Conservation (phyloP, 2,329 filamentous ascomycete genomes). For the Fonsecaea monophora region DNA sequence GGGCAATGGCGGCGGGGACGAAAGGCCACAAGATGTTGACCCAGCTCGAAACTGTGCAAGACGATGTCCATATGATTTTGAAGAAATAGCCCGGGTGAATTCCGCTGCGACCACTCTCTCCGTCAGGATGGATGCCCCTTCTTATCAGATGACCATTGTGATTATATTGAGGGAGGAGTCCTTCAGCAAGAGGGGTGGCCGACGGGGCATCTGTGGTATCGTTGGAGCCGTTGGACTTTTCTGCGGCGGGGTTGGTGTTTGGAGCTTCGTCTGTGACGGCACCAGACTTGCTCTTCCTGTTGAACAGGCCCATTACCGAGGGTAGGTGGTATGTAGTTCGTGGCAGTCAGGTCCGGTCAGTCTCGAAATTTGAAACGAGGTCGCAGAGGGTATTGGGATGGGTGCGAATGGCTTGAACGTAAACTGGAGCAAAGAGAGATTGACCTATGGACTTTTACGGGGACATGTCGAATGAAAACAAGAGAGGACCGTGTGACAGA, state of each 20-base stretch:
- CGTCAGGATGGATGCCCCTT: slow-evolving; percentile 55
- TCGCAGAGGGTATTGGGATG: background rate
- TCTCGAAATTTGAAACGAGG: background rate
- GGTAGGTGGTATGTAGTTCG: slow-evolving; percentile 16
- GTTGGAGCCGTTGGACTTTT: slow-evolving; percentile 29
- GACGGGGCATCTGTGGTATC: slow-evolving; percentile 10
- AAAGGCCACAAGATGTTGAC: slow-evolving; percentile 78
- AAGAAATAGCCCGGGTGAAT: slow-evolving; percentile 70
- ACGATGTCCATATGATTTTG: slow-evolving; percentile 68
- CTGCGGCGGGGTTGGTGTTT: slow-evolving; percentile 6
- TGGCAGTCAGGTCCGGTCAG: background rate
- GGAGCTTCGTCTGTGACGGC: background rate
- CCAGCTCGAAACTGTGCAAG: slow-evolving; percentile 66
- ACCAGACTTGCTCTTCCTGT: slow-evolving; percentile 23
- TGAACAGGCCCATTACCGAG: slow-evolving; percentile 36
- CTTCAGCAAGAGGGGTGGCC: slow-evolving; percentile 13
- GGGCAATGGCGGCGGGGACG: slow-evolving; percentile 73
- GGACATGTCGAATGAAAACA: background rate
- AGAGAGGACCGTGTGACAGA: background rate
- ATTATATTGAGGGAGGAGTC: slow-evolving; percentile 34
- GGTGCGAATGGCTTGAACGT: background rate
- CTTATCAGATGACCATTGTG: slow-evolving; percentile 44
- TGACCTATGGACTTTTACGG: background rate
- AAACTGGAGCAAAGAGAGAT: background rate
- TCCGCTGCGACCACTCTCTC: slow-evolving; percentile 72